Evolutionary conservation across 768 basidiomycete genomes (phyloP).

Genomic region (Agrocybe pediades): DNA sequence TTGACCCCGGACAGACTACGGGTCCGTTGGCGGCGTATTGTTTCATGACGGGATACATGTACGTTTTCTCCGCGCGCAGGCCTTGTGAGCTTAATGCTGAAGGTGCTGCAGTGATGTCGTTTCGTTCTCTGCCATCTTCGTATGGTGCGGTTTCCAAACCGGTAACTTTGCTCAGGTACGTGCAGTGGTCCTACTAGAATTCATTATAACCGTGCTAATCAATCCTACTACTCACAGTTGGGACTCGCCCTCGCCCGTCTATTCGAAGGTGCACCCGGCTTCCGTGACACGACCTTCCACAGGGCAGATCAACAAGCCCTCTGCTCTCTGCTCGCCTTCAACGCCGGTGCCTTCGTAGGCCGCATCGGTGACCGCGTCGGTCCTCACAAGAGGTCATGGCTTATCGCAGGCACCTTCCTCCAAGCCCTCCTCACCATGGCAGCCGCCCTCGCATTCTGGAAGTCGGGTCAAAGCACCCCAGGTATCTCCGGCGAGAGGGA

Average conservation of each 20-base stretch:
- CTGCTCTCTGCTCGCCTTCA: slow-evolving; percentile 77
- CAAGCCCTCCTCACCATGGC: slow-evolving; percentile 80
- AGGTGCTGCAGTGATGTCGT: slow-evolving; percentile 57
- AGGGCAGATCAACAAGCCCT: slow-evolving; percentile 84
- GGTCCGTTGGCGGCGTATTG: slow-evolving; percentile 64
- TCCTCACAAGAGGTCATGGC: slow-evolving; percentile 71
- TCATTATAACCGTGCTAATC: too few relatives aligned
- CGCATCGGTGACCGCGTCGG: slow-evolving; percentile 86
- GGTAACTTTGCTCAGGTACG: slow-evolving; percentile 72
- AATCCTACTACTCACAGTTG: slow-evolving; percentile 46
- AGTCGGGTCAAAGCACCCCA: slow-evolving; percentile 50
- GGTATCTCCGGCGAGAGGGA: slow-evolving; percentile 56
- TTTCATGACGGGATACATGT: slow-evolving; percentile 84
- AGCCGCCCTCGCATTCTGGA: slow-evolving; percentile 71
- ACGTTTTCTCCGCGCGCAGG: slow-evolving; percentile 7
- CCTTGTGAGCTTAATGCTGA: neutral
- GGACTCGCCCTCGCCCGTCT: slow-evolving; percentile 80
- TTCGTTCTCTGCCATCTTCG: slow-evolving; percentile 76
- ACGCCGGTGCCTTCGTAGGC: slow-evolving; percentile 74
- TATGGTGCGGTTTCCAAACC: slow-evolving; percentile 88
- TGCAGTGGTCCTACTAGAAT: too few relatives aligned
- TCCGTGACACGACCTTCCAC: slow-evolving; percentile 65
- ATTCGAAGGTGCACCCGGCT: slow-evolving; percentile 54
- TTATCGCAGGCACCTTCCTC: slow-evolving; percentile 67
- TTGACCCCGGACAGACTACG: slow-evolving; percentile 52